phyloP scores from a whole-genome alignment of 805 yeast genomes.

The Starmerella stigmatis region DNA sequence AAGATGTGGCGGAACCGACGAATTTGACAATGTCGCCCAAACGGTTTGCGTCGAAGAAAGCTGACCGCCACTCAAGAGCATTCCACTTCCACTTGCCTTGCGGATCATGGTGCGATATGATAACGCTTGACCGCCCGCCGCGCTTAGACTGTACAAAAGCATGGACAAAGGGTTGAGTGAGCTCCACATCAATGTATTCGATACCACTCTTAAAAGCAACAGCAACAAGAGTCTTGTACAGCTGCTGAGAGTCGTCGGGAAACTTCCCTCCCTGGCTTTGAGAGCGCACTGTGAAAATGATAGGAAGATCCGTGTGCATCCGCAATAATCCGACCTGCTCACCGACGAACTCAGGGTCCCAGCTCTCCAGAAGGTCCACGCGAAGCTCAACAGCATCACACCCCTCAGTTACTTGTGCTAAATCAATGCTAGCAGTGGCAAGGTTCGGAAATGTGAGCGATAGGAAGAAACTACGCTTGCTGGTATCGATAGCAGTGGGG shows the following conservation, averaged over 20 bases:
- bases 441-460: constrained; percentile 63
- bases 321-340: constrained; percentile 65
- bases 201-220: constrained; percentile 70
- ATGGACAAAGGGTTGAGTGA: constrained; percentile 44
- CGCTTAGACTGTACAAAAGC: constrained; percentile 41
- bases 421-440: constrained; percentile 16
- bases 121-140: constrained; percentile 52
- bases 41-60: constrained; percentile 55
- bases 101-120: constrained; percentile 77
- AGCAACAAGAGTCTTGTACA: constrained; percentile 42
- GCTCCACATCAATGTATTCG: constrained; percentile 70
- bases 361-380: constrained; percentile 54
- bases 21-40: constrained; percentile 68
- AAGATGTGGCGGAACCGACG: constrained; percentile 60
- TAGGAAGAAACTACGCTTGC: constrained; percentile 49
- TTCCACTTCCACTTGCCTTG: constrained; percentile 54
- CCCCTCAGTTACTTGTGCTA: constrained; percentile 50
- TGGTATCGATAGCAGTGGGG: constrained; percentile 34
- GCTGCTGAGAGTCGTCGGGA: constrained; percentile 45
- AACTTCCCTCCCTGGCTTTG: constrained; percentile 72
- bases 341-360: constrained; percentile 46
- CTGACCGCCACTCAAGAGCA: constrained; percentile 61
- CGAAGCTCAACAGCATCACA: constrained; percentile 75
- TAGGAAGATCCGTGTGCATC: constrained; percentile 55
- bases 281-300: constrained; percentile 72